Percentiles rank a stretch among this genome's conserved stretches.
phyloP scores from a whole-genome alignment of 139 green algal genomes.

The Tetradesmus obliquus region DNA sequence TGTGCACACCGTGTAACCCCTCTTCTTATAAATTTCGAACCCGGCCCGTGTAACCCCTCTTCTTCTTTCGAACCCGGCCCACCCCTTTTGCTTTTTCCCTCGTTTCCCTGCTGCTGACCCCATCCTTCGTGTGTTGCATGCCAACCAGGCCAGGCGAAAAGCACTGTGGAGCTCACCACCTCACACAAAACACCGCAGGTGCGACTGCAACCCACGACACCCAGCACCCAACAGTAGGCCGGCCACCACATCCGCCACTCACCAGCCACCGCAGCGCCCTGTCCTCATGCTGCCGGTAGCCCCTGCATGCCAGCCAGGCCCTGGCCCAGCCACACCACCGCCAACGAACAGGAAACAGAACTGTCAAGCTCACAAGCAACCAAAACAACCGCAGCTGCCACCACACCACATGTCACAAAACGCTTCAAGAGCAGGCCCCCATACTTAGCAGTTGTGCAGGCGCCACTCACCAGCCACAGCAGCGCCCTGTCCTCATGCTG shows the following conservation, averaged over 20 bases:
- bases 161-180: too few relatives aligned
- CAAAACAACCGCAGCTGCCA: too few relatives aligned
- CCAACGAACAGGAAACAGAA: neutral
- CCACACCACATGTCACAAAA: too few relatives aligned
- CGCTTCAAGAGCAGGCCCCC: neutral
- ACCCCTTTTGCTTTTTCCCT: too few relatives aligned
- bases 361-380: neutral
- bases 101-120: too few relatives aligned
- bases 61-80: neutral
- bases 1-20: neutral
- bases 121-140: too few relatives aligned
- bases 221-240: neutral
- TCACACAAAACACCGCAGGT: too few relatives aligned
- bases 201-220: too few relatives aligned
- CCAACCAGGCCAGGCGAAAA: too few relatives aligned
- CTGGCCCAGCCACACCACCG: neutral
- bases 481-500: constrained; percentile 54
- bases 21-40: neutral
- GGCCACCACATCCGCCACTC: neutral
- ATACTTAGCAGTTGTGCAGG: too few relatives aligned
- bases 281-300: constrained; percentile 57
- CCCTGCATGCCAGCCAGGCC: constrained; percentile 37
- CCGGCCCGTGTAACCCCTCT: neutral
- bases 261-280: constrained; percentile 58
- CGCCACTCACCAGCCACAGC: constrained; percentile 57